Evolutionary conservation across 768 basidiomycete genomes (phyloP).

Genomic region (Leucosporidium yakuticum): DNA sequence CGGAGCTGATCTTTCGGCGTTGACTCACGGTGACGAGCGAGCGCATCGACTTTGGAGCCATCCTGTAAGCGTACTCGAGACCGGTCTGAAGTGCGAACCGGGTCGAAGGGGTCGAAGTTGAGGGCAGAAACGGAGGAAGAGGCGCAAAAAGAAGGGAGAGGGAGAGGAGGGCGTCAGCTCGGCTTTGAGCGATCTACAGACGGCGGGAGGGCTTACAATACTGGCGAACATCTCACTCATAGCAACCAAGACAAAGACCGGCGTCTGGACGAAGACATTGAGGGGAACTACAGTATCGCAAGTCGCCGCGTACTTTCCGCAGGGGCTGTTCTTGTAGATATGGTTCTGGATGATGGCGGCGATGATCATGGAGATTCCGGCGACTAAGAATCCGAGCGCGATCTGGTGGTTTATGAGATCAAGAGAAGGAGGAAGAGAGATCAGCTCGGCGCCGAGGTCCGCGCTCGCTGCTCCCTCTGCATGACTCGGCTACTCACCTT

Average conservation of each 20-base stretch:
- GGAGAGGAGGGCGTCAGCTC: too few relatives aligned
- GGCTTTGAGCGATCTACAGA: too few relatives aligned
- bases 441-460: too few relatives aligned
- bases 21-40: constrained; percentile 62
- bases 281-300: constrained; percentile 35
- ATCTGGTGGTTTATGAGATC: constrained; percentile 11
- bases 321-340: constrained; percentile 29
- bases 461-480: too few relatives aligned
- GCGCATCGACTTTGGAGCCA: constrained; percentile 80
- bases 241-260: constrained; percentile 44
- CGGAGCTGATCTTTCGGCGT: too few relatives aligned
- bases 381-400: constrained; percentile 40
- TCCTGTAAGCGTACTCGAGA: constrained; percentile 77
- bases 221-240: constrained; percentile 57
- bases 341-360: constrained; percentile 37
- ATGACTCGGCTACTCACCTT: constrained; percentile 39
- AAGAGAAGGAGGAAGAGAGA: too few relatives aligned
- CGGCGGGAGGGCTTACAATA: constrained; percentile 53
- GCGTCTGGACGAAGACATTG: constrained; percentile 40
- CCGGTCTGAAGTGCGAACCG: constrained; percentile 48
- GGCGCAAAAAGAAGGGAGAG: too few relatives aligned
- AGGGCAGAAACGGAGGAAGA: too few relatives aligned
- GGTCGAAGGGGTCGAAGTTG: too few relatives aligned
- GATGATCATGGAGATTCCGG: constrained; percentile 35
- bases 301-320: constrained; percentile 37